Evolutionary conservation across 75 land plant species (phyloP).

Genomic region (Ceratopteris richardii): DNA sequence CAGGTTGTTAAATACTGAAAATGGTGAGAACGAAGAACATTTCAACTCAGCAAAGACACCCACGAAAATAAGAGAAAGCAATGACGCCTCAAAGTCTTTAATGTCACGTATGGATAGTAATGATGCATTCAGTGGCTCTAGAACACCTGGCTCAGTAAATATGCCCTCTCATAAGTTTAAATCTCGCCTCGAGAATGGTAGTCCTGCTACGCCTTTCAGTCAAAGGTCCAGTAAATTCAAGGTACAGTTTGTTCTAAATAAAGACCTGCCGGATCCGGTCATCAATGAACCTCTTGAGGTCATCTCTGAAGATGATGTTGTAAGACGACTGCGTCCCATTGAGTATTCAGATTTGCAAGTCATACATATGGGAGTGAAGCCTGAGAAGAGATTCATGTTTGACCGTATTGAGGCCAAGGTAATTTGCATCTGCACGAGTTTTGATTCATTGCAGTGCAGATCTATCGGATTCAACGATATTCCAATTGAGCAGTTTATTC

Average conservation of each 20-base stretch:
- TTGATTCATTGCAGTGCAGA: no score
- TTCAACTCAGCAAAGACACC: slow-evolving; percentile 22
- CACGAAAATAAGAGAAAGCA: not conserved
- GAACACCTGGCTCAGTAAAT: slow-evolving; percentile 20
- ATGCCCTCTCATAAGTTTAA: slow-evolving; percentile 10
- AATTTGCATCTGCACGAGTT: slow-evolving; percentile 1
- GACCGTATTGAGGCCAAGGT: slow-evolving; percentile 76
- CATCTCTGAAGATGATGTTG: slow-evolving; percentile 54
- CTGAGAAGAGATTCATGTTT: slow-evolving; percentile 77
- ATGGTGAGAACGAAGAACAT: slow-evolving; percentile 26
- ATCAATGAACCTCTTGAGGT: not conserved
- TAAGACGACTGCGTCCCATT: slow-evolving; percentile 45
- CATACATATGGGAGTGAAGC: slow-evolving; percentile 35
- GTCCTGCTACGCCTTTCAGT: slow-evolving; percentile 66
- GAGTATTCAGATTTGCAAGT: slow-evolving; percentile 46
- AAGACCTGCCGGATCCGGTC: slow-evolving; percentile 13
- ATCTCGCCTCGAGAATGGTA: slow-evolving; percentile 2
- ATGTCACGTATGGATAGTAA: slow-evolving; percentile 4
- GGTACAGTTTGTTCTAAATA: slow-evolving; percentile 46
- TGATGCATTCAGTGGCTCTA: slow-evolving; percentile 2
- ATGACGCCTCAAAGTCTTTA: slow-evolving; percentile 9
- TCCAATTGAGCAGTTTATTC: no score
- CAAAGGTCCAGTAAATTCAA: slow-evolving; percentile 55
- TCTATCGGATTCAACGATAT: no score
- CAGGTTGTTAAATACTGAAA: slow-evolving; percentile 21